Base-by-base conservation (phyloP, 805 yeast genomes). In the Spathaspora girioi region DNA sequence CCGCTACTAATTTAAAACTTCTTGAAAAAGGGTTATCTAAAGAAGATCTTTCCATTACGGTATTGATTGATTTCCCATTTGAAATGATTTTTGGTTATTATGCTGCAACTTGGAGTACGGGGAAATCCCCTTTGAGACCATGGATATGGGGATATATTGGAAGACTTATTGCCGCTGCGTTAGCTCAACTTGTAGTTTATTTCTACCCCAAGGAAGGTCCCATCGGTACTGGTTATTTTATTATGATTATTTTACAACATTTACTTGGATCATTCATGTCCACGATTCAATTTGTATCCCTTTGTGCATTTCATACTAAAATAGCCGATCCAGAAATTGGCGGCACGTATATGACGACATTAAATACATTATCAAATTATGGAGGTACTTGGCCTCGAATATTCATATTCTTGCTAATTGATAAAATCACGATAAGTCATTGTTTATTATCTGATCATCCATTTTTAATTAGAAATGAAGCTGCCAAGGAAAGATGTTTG, bases 301-400 rank as follows among this genome's bases (percentile, higher is more conserved):
- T 94, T 43, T 87, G 91, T 63, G 96, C 98, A 0, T 94, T 94
- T 76, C 97, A 93, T 69, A 93, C 97, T 2, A 84, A 86, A 59
- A 88, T 94, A 50, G 97, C 99, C 1, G 99, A 94, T 65, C 98
- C 99, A 0, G 70, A 84, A 17, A 89, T 94, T 60, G 99, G 99
- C 15, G 99, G 99, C 1, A 94, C 99, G 0, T 94, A 94, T 67
- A 93, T 94, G 98, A 94, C 99, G 0, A 85, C 96, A 0, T 75
- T 94, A 52, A 94, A 94, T 68, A 94, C 99, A 0, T 75, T 94
- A 46, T 83, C 96, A 42, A 94, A 94, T 65, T 77, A 93, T 52
- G 99, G 99, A 20, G 99, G 99, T 10, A 94, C 96, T 43, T 94
- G 99, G 99, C 99, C 99, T 1, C 78, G 90, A 50, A 72, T 89